Evolutionary conservation across 179 eudicot genomes (phyloP).

Genomic region (Heliamphora ciliata): DNA sequence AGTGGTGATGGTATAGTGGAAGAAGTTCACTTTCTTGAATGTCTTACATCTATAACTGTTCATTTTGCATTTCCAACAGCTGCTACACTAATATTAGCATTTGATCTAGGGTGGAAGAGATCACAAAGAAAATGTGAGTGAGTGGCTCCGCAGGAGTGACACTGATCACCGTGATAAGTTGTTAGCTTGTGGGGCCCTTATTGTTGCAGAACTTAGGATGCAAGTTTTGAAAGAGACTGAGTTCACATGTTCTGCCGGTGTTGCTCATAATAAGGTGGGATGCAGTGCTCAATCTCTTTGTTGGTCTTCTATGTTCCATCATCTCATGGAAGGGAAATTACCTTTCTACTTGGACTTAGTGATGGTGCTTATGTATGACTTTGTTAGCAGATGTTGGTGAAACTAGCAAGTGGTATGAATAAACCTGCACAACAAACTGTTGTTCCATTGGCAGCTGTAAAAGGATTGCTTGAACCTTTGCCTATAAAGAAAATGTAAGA

Average conservation of each 20-base stretch:
- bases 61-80: conserved; percentile 12
- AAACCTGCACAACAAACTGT: conserved; percentile 97
- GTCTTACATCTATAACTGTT: neutral
- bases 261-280: conserved; percentile 86
- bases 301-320: conserved; percentile 7
- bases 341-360: neutral
- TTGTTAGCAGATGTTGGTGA: conserved; percentile 73
- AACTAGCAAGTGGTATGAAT: conserved; percentile 91
- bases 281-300: conserved; percentile 7
- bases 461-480: conserved; percentile 59
- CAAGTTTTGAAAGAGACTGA: conserved; percentile 84
- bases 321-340: neutral
- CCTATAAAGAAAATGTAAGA: conserved; percentile 93
- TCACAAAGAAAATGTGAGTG: conserved; percentile 40
- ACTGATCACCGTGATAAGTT: conserved; percentile 73
- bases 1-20: neutral
- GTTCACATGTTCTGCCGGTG: conserved; percentile 96
- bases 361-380: conserved; percentile 17
- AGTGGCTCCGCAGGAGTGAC: conserved; percentile 59
- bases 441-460: conserved; percentile 65
- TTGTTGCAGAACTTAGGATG: conserved; percentile 82
- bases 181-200: conserved; percentile 84
- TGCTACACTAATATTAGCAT: conserved; percentile 3
- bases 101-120: conserved; percentile 43
- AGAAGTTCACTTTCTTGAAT: neutral